phyloP scores from a whole-genome alignment of 352 stramenopile species.

The Phytophthora niederhauseri region DNA sequence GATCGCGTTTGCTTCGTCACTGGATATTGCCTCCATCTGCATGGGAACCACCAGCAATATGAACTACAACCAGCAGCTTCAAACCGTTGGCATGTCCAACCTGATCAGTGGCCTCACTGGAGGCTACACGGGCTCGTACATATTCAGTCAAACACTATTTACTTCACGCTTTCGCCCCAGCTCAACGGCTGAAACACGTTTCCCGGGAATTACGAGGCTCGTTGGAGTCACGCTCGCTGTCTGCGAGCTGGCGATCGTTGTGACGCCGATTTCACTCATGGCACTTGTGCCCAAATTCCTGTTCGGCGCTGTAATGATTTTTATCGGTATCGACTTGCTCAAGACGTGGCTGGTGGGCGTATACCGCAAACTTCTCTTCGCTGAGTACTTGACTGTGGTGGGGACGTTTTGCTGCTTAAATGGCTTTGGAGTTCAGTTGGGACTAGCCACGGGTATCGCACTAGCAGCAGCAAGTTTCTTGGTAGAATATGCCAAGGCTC shows the following conservation, averaged over 20 bases:
- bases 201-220: conserved; percentile 65
- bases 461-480: conserved; percentile 81
- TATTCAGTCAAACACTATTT: conserved; percentile 96
- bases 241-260: conserved; percentile 63
- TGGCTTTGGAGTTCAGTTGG: conserved; percentile 91
- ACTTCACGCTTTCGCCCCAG: conserved; percentile 67
- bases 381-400: conserved; percentile 93
- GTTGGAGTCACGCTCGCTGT: conserved; percentile 57
- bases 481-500: conserved; percentile 76
- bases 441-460: conserved; percentile 53
- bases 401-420: conserved; percentile 93
- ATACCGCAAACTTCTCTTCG: conserved; percentile 60
- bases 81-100: conserved; percentile 95
- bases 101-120: conserved; percentile 85
- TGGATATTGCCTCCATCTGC: conserved; percentile 96
- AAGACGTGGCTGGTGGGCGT: conserved; percentile 74
- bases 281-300: conserved; percentile 96
- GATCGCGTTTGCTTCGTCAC: conserved; percentile 93
- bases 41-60: conserved; percentile 93
- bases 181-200: conserved; percentile 34
- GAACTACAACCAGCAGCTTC: conserved; percentile 95
- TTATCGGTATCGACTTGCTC: conserved; percentile 97
- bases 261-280: conserved; percentile 92
- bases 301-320: conserved; percentile 96
- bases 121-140: conserved; percentile 91